These are phyloP conservation scores for Desmodesmus armatus DNA, from an alignment of 139 green algal genomes.

Conservation along the genomic window DNA sequence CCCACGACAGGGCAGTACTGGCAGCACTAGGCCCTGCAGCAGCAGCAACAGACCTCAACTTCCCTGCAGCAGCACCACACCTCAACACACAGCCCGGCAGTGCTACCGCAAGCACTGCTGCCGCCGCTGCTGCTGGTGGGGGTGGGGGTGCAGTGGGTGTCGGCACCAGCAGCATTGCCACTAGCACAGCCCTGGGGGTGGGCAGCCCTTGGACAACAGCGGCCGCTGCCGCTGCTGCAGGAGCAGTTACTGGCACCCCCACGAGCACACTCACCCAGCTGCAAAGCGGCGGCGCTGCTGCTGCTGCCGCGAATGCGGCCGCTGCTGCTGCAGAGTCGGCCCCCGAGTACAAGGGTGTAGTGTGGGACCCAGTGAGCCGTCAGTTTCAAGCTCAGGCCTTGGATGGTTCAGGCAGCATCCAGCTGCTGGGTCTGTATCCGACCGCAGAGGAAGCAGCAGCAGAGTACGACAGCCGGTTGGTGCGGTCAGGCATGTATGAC, in stretches of 20 bases:
- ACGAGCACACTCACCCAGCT: not conserved
- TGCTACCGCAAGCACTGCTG: not conserved
- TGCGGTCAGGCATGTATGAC: not conserved
- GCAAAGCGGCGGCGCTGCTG: not conserved
- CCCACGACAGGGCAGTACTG: slow-evolving; percentile 24
- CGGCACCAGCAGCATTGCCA: too few relatives aligned
- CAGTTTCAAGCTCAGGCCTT: too few relatives aligned
- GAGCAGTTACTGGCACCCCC: not conserved
- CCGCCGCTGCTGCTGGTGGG: too few relatives aligned
- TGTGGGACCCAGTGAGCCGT: too few relatives aligned
- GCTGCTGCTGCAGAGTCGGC: not conserved
- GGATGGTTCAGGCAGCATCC: too few relatives aligned
- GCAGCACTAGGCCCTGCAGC: not conserved
- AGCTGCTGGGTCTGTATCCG: too few relatives aligned
- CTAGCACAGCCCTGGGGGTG: not conserved
- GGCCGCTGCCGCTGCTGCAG: not conserved
- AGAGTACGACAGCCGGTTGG: not conserved
- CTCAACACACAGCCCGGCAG: too few relatives aligned
- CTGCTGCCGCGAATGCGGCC: not conserved
- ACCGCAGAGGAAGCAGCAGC: not conserved
- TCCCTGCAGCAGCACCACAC: too few relatives aligned
- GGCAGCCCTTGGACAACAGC: not conserved
- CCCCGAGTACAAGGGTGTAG: not conserved
- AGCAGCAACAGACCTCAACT: slow-evolving; percentile 23
- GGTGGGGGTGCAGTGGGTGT: too few relatives aligned